Base-by-base conservation (phyloP, 2,329 filamentous ascomycete genomes). In the Pestalotiopsis sp. region DNA sequence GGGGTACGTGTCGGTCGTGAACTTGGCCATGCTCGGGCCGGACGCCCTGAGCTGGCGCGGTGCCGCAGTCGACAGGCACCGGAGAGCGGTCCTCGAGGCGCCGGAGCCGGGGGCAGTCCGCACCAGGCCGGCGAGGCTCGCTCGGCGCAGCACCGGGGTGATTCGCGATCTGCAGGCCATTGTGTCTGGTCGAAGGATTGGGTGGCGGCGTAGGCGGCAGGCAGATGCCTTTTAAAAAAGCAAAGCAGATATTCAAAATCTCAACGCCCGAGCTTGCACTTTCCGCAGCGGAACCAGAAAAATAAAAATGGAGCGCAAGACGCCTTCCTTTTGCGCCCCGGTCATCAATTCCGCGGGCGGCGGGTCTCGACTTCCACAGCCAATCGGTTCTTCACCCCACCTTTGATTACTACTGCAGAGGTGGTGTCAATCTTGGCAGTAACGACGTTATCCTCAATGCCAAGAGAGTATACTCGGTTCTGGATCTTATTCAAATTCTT, bases 1-100 rank as follows among this genome's bases (percentile, higher is more conserved):
- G 9, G 96, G 95, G 76, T 97, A 96, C 66, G 91, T 92, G 74
- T 97, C 93, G 66, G 93, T 90, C 17, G 96, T 99, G 82, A 92
- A 93, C 79, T 92, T 93, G 77, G 91, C 84, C 17, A 67, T 59
- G n/a, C 77, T 71, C 58, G 64, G 38, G 14, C 69, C 63, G 14
- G 77, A 78, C 13, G 70, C 66, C 49, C 72, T 75, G 68, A 80
- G 71, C 41, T 73, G 73, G 66, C 74, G 71, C 58, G 72, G 57
- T 20, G 74, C 69, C 14, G 77, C 73, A 60, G 71, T 74, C 49
- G 78, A 74, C 59, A 80, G 70, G 69, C 73, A 69, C 60, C 75
- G 71, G 20, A 66, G 27, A n/a, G 68, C 59, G 63, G 20, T 65
- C 20, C 45, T 13, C 25, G 61, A 45, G 9, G 36, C 60, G 36